Evolutionary conservation across 371 early-diverging fungal species (phyloP).

Genomic region (Coemansia sp.): DNA sequence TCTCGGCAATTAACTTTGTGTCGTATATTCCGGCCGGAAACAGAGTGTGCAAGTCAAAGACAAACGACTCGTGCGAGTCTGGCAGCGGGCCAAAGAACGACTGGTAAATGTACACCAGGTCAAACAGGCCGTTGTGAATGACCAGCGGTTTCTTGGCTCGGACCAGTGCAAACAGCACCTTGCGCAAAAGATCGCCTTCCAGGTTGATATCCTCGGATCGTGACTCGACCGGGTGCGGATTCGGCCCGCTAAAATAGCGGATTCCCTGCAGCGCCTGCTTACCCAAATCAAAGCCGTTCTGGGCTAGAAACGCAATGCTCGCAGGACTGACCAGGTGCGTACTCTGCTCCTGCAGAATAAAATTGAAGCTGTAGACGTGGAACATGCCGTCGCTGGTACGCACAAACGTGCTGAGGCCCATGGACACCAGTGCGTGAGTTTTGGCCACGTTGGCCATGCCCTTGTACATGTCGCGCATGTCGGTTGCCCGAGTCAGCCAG

Average conservation of each 20-base stretch:
- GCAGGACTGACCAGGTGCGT: constrained; percentile 59
- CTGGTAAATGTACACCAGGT: constrained; percentile 86
- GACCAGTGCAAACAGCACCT: constrained; percentile 36
- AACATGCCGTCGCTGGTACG: constrained; percentile 26
- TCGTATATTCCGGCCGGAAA: constrained; percentile 87
- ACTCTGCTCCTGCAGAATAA: constrained; percentile 44
- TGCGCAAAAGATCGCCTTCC: constrained; percentile 34
- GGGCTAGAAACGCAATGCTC: constrained; percentile 74
- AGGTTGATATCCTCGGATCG: constrained; percentile 21
- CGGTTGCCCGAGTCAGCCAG: constrained; percentile 44
- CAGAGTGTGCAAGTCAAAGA: constrained; percentile 70
- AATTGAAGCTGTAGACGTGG: constrained; percentile 46
- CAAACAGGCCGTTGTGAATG: constrained; percentile 90
- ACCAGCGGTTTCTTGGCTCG: constrained; percentile 54
- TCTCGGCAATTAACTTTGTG: constrained; percentile 83
- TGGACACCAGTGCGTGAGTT: constrained; percentile 72
- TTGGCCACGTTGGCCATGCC: constrained; percentile 65
- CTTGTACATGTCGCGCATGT: constrained; percentile 75
- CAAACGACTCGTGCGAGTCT: constrained; percentile 61
- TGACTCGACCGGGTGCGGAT: constrained; percentile 22
- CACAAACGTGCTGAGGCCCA: constrained; percentile 75
- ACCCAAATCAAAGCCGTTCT: constrained; percentile 83
- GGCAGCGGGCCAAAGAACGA: constrained; percentile 80
- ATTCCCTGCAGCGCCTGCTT: constrained; percentile 72
- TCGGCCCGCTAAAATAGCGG: constrained; percentile 56